A percentile compares a stretch with the other conserved stretches of the same genome.
phyloP scores from a whole-genome alignment of 768 basidiomycete species.

The Leccinum sublutescens region DNA sequence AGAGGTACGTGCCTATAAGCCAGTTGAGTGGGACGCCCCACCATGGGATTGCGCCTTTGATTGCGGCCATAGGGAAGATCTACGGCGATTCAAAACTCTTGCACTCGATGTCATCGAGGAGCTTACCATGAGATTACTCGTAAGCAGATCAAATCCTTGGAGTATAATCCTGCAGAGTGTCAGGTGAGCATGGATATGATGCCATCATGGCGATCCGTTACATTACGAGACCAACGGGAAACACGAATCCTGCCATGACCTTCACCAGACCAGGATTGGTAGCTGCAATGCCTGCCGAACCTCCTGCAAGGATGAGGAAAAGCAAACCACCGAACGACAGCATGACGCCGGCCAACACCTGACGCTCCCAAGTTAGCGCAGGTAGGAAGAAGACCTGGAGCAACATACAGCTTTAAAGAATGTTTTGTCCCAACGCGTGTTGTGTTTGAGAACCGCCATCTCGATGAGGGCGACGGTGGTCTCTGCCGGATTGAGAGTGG shows the following conservation, averaged over 20 bases:
- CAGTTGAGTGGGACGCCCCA: constrained; percentile 70
- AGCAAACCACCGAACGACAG: constrained; percentile 73
- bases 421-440: constrained; percentile 53
- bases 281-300: constrained; percentile 47
- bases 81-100: constrained; percentile 24
- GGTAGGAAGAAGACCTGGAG: neutral
- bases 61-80: constrained; percentile 68
- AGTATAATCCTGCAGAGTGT: constrained; percentile 57
- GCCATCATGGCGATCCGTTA: constrained; percentile 27
- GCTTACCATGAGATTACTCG: constrained; percentile 74
- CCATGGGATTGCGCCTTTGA: constrained; percentile 62
- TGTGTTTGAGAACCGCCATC: constrained; percentile 59
- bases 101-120: neutral
- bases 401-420: constrained; percentile 70
- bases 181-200: neutral
- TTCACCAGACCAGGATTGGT: constrained; percentile 57
- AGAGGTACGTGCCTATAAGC: constrained; percentile 52
- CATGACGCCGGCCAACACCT: constrained; percentile 72
- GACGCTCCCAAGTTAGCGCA: neutral
- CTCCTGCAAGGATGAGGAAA: constrained; percentile 58
- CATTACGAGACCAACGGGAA: constrained; percentile 79
- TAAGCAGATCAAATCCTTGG: constrained; percentile 67
- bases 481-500: constrained; percentile 56
- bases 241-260: constrained; percentile 58
- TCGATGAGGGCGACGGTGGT: constrained; percentile 60